Conservation (phyloP, 1,139 yeast genomes). For the Pichia sp. region DNA sequence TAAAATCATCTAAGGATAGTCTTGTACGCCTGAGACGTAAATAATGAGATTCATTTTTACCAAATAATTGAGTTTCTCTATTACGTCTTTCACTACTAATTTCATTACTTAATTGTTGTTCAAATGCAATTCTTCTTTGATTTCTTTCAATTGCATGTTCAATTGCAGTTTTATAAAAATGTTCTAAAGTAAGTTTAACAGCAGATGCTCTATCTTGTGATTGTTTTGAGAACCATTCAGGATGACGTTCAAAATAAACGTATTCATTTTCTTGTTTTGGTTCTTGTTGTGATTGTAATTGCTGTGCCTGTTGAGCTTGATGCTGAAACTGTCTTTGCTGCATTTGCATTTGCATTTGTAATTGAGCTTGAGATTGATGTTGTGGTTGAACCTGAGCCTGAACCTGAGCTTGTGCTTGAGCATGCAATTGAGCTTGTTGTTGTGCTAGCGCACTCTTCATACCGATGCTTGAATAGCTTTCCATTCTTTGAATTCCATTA, state of each 20-base stretch:
- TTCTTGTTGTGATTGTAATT: not conserved
- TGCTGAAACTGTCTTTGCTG: slow-evolving; percentile 18
- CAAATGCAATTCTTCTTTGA: slow-evolving; percentile 69
- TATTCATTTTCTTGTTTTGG: slow-evolving; percentile 30
- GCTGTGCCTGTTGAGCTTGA: slow-evolving; percentile 15
- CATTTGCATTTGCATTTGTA: slow-evolving; percentile 17
- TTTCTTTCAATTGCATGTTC: slow-evolving; percentile 77
- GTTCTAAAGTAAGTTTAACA: slow-evolving; percentile 63
- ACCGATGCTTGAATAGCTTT: slow-evolving; percentile 3
- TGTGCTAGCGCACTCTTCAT: not conserved
- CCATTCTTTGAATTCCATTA: slow-evolving; percentile 1
- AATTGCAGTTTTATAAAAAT: slow-evolving; percentile 70
- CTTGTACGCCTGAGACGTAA: slow-evolving; percentile 71
- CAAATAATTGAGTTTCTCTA: slow-evolving; percentile 64
- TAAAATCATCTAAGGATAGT: slow-evolving; percentile 65
- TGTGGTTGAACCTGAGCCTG: slow-evolving; percentile 13
- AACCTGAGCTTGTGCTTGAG: slow-evolving; percentile 14
- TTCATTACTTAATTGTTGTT: slow-evolving; percentile 58
- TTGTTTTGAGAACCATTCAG: slow-evolving; percentile 60
- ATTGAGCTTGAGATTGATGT: slow-evolving; percentile 18
- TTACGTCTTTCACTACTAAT: slow-evolving; percentile 69
- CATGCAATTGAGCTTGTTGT: not conserved
- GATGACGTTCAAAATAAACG: slow-evolving; percentile 80
- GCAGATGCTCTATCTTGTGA: slow-evolving; percentile 74
- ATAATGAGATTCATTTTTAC: slow-evolving; percentile 73